Evolutionary conservation across 768 basidiomycete genomes (phyloP).

Genomic region (Pulveroboletus sp.): DNA sequence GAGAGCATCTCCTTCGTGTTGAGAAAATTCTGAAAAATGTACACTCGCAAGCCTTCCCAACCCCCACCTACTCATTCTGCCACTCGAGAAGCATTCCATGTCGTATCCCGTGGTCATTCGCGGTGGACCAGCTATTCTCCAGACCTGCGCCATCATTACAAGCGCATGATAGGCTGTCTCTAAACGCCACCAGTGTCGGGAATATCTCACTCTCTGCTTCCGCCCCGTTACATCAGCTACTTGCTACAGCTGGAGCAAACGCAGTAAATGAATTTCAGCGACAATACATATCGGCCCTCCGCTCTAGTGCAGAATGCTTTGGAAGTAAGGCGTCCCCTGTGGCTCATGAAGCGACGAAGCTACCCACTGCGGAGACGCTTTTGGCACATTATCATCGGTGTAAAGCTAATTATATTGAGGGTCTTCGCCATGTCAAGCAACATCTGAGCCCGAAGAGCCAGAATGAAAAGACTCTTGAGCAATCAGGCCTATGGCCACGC

Average conservation of each 20-base stretch:
- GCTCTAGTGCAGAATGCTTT: slow-evolving; percentile 5
- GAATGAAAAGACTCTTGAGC: slow-evolving; percentile 15
- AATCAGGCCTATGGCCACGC: slow-evolving; percentile 36
- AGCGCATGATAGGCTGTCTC: not conserved
- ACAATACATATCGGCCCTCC: slow-evolving; percentile 9
- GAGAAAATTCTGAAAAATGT: slow-evolving; percentile 3
- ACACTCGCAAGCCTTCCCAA: not conserved
- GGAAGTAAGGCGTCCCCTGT: not conserved
- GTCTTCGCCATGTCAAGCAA: not conserved
- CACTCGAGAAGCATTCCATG: not conserved
- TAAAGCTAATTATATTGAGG: slow-evolving; percentile 1
- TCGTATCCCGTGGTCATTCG: not conserved
- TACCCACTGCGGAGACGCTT: slow-evolving; percentile 4
- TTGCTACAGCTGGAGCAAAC: not conserved
- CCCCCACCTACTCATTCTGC: slow-evolving; percentile 4
- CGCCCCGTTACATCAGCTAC: slow-evolving; percentile 1
- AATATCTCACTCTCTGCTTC: not conserved
- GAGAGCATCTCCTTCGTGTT: slow-evolving; percentile 10
- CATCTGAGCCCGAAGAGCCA: slow-evolving; percentile 12
- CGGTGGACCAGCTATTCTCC: slow-evolving; percentile 1
- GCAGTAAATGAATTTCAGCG: slow-evolving; percentile 11
- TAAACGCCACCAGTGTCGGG: not conserved
- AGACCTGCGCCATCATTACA: slow-evolving; percentile 3
- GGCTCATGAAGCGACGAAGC: not conserved
- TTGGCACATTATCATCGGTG: slow-evolving; percentile 6